A percentile compares a stretch with the other conserved stretches of the same genome.
These are phyloP conservation scores for Chlamydomonas schloesseri DNA, from an alignment of 139 green algal genomes.

Conservation along the genomic window DNA sequence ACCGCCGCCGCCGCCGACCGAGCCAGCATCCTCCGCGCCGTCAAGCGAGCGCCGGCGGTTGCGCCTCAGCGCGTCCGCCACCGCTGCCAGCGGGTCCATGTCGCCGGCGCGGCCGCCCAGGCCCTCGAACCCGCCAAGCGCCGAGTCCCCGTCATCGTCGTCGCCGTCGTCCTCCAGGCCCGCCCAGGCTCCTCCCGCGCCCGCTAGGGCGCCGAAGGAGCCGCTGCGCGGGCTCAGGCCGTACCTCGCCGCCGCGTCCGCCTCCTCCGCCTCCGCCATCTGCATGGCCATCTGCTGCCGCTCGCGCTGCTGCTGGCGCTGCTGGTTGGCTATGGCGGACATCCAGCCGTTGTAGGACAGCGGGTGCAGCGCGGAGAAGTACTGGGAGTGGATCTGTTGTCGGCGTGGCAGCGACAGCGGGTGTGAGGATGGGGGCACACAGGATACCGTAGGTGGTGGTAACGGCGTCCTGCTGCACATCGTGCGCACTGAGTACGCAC, in stretches of 20 bases:
- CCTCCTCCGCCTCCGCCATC: neutral
- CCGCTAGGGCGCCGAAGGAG: neutral
- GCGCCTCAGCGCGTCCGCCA: neutral
- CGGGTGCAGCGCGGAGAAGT: constrained; percentile 32
- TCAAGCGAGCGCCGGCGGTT: neutral
- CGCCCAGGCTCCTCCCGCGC: neutral
- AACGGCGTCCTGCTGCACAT: neutral
- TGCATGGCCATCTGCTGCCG: neutral
- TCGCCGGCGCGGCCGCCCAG: neutral
- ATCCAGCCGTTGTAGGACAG: constrained; percentile 52
- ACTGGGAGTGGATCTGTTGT: constrained; percentile 50
- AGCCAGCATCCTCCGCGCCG: too few relatives aligned
- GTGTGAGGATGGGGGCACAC: neutral
- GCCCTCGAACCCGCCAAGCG: neutral
- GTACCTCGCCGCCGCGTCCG: neutral
- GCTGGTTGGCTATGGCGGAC: constrained; percentile 20
- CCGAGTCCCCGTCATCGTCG: neutral
- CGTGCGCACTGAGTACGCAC: too few relatives aligned
- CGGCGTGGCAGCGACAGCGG: neutral
- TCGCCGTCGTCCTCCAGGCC: too few relatives aligned
- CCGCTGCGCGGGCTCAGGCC: neutral
- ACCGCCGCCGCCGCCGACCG: neutral
- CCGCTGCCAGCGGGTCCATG: neutral
- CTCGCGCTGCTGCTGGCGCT: constrained; percentile 4
- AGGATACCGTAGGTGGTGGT: neutral